Evolutionary conservation across 306 rosid genomes (phyloP), one percentile per base, ranked within the genome.

Genomic region (Sophora flavescens): DNA sequence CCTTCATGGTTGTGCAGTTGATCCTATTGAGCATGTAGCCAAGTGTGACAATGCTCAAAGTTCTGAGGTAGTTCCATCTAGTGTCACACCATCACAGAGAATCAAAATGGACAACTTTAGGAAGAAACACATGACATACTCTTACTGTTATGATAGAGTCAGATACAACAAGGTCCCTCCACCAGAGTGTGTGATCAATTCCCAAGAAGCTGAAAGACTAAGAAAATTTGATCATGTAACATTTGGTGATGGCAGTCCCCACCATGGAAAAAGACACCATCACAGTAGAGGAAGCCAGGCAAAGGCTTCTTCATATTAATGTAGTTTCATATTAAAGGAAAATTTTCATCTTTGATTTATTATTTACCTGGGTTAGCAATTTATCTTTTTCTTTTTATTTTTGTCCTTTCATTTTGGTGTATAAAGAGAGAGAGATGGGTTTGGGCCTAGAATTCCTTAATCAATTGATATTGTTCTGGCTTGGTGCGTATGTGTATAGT

Each of bases 41-140:
- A 82, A 80, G 54, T 94, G 97, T 54, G 94, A 87, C 61, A 79
- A 12, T 68, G 57, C 67, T 61, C 81, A 60, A 68, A 70, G 17
- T 44, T 83, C 91, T 3, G 76, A 81, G 64, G 67, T 60, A 6
- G 70, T 91, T 58, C 95, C 91, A 60, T 74, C 85, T 6, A 86
- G 83, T 36, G 67, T 91, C 47, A 82, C 89, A 13, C 74, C 78
- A 0, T 4, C 28, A 0, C 91, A 90, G 72, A 87, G 86, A 68
- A 68, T 62, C 48, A 88, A 84, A 68, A 92, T 95, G 97, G 88
- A 87, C 9, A 82, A 82, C 44, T 72, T 90, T 52, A 86, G 97
- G 87, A 83, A 64, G 88, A 95, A 88, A 77, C 92, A 92, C 87
- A 81, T 95, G 90, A 95, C 97, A 74, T 95, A 95, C 87, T 92